Conservation (phyloP, 495 filamentous ascomycete genomes). For the Zalerion maritima region DNA sequence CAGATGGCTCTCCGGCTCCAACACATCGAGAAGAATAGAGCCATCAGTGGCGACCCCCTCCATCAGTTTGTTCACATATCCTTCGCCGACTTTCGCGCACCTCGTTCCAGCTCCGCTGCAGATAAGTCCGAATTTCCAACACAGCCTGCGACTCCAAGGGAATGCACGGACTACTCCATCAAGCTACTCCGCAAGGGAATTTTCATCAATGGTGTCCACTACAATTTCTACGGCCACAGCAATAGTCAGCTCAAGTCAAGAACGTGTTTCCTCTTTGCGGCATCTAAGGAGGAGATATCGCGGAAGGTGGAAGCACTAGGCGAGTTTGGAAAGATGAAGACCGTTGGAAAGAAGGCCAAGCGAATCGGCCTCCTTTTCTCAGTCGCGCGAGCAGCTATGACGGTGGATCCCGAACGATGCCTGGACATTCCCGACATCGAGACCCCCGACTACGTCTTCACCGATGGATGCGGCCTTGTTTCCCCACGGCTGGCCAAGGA, state of each 20-base stretch:
- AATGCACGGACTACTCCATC: constrained; percentile 27
- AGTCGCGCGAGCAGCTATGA: constrained; percentile 20
- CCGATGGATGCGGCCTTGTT: constrained; percentile 36
- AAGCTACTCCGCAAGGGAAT: constrained; percentile 25
- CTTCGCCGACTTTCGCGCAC: constrained; percentile 24
- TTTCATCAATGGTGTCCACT: constrained; percentile 23
- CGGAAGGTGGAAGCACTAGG: constrained; percentile 26
- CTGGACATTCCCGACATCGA: constrained; percentile 35
- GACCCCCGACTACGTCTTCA: constrained; percentile 29
- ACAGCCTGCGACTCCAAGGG: constrained; percentile 20
- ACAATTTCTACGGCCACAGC: constrained; percentile 38
- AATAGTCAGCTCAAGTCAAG: constrained; percentile 38
- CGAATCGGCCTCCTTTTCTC: constrained; percentile 37
- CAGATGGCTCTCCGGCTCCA: constrained; percentile 17
- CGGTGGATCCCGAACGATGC: constrained; percentile 21
- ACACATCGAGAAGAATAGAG: constrained; percentile 18
- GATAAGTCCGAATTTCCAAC: constrained; percentile 4
- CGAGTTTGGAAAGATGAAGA: constrained; percentile 36
- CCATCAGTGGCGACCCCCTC: constrained; percentile 13
- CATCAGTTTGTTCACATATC: constrained; percentile 24
- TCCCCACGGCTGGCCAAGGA: constrained; percentile 20
- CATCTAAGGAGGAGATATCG: constrained; percentile 20
- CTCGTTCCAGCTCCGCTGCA: not conserved
- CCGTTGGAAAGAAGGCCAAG: constrained; percentile 35
- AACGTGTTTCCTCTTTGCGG: constrained; percentile 31